Evolutionary conservation across 495 filamentous ascomycete genomes (phyloP), one percentile per base, ranked within the genome.

Genomic region (Penicillium waksmanii): DNA sequence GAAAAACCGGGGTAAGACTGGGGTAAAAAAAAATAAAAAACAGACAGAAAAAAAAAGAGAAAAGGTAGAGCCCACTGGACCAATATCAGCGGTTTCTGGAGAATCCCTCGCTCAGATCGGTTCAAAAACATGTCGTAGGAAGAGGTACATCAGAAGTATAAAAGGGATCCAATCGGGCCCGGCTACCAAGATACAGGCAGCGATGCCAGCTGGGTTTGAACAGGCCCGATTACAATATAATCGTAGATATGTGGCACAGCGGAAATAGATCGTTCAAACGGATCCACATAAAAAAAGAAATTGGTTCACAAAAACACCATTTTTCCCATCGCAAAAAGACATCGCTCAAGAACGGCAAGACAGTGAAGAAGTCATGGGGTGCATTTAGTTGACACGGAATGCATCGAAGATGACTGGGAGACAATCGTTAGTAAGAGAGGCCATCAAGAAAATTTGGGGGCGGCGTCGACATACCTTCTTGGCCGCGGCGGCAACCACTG

Each of bases 401-500:
- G 76, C 66, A 61, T 80, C 77, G 53, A 80, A 76, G 54, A 80
- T 80, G 34, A 80, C 77, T 80, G 71, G 27, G 55, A 19, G 25
- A 11, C 23, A 12, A 12, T 42, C 50, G 13, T n/a, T n/a, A 9
- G 38, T 33, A 4, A 23, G 27, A 31, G 6, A 31, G 5, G 6
- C 27, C 27, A 2, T 25, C 6, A 8, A 47, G 11, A 19, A 23
- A 65, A 73, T 53, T 48, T 13, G 46, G 15, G 44, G 18, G 18
- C 9, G n/a, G n/a, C 3, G 17, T 17, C 18, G 35, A n/a, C 52
- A 42, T 53, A 83, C 81, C 76, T 74, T 86, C 85, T 52, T 82
- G 81, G 31, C 81, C 82, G 53, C 79, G 76, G 66, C 83, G 80
- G 60, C 84, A 79, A 43, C 84, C 84, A 58, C 83, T 85, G 43